Base-by-base conservation (phyloP, 805 yeast species). In the Starmerella stigmatis region DNA sequence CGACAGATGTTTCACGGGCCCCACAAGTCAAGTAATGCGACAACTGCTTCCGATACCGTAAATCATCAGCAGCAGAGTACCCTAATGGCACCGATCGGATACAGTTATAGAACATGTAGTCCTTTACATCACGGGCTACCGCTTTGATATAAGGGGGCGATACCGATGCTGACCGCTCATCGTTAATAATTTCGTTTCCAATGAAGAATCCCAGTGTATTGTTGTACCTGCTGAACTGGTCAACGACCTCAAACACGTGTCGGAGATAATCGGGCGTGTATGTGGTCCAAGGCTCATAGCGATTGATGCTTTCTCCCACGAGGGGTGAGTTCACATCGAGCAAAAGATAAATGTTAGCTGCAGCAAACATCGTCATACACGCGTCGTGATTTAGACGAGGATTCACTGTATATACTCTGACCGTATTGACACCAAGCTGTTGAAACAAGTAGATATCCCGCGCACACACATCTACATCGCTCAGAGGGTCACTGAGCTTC, bases 21-120 rank as follows among this genome's bases (percentile, higher is more conserved):
- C 77, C 73, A 57, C 96, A 88, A 56, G 81, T 89, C 45, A 89
- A 70, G 60, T 83, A 89, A 46, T 76, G 72, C 0, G 96, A 81
- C 39, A 88, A 69, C 0, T 95, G 73, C 8, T 75, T 73, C 56
- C 97, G 70, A 63, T 75, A 88, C 42, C 70, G 64, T 48, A 88
- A 70, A 58, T 88, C 96, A 64, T 89, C 97, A 1, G 96, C 97
- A 0, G 97, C 96, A 0, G 96, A 86, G 61, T 89, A 89, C 0
- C 97, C 97, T 29, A 89, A 84, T 0, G 97, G 97, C 15, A 89
- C 74, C 12, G 58, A 57, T 45, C 98, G 71, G 1, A 76, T 72
- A 3, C 77, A 63, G 56, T 84, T 75, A 22, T 60, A 56, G 8
- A 65, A 60, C 49, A 85, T 78, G 59, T 81, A 89, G 23, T 65